Evolutionary conservation across 2,329 filamentous ascomycete species (phyloP).

Genomic region (Fusarium mexicanum): DNA sequence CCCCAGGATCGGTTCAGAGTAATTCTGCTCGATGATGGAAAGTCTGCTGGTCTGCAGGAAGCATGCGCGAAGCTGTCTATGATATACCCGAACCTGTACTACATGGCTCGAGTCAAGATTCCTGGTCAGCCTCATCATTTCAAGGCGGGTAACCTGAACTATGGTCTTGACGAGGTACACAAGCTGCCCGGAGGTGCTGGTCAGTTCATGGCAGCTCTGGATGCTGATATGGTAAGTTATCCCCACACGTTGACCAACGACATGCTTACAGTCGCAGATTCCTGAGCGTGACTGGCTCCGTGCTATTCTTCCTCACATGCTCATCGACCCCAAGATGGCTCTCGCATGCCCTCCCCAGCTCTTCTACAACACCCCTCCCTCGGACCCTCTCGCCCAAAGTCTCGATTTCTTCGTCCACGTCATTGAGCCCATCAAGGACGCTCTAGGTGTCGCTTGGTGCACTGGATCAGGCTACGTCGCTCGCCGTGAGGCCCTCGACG

Average conservation of each 20-base stretch:
- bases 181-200: slow-evolving; percentile 64
- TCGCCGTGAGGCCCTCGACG: slow-evolving; percentile 66
- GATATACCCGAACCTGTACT: slow-evolving; percentile 60
- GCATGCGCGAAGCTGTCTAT: slow-evolving; percentile 50
- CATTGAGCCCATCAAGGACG: slow-evolving; percentile 60
- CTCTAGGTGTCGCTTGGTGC: slow-evolving; percentile 68
- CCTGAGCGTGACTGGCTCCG: slow-evolving; percentile 69
- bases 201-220: slow-evolving; percentile 69
- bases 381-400: slow-evolving; percentile 67
- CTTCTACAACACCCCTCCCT: slow-evolving; percentile 69
- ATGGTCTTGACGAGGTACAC: slow-evolving; percentile 62
- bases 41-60: slow-evolving; percentile 54
- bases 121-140: slow-evolving; percentile 64
- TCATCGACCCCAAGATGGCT: slow-evolving; percentile 66
- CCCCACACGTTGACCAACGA: fast-evolving
- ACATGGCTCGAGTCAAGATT: slow-evolving; percentile 61
- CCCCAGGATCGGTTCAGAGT: slow-evolving; percentile 63
- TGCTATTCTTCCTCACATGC: slow-evolving; percentile 66
- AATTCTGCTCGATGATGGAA: slow-evolving; percentile 65
- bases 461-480: slow-evolving; percentile 71
- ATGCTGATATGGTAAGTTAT: slow-evolving; percentile 68
- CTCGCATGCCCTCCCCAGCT: slow-evolving; percentile 69
- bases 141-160: slow-evolving; percentile 73
- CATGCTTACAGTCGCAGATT: slow-evolving; percentile 53
- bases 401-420: slow-evolving; percentile 68